Evolutionary conservation across 1,139 yeast species (phyloP).

Genomic region (Hemisphaericaspora xylanilytica): DNA sequence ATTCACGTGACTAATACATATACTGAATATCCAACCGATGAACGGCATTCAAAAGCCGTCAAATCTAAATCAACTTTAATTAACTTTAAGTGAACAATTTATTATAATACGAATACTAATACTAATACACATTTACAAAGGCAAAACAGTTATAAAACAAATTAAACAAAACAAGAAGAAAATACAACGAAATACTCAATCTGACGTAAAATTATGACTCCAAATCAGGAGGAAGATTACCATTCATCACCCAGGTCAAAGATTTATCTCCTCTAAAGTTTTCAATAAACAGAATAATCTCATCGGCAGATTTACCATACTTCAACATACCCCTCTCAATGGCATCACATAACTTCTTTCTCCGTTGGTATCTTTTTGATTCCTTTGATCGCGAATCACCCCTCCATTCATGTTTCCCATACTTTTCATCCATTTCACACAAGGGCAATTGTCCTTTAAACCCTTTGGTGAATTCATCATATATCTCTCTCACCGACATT

Average conservation of each 20-base stretch:
- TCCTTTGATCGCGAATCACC: conserved; percentile 51
- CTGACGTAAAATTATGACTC: conserved; percentile 4
- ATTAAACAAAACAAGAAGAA: not conserved
- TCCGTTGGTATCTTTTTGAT: conserved; percentile 44
- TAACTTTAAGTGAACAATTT: too few species aligned
- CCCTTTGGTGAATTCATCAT: conserved; percentile 48
- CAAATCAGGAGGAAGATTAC: conserved; percentile 43
- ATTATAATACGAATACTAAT: not conserved
- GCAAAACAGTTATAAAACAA: not conserved
- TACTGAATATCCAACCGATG: too few species aligned
- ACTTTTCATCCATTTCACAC: conserved; percentile 43
- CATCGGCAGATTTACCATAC: conserved; percentile 44
- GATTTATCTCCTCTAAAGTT: conserved; percentile 45
- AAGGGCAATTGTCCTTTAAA: conserved; percentile 47
- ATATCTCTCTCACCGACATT: conserved; percentile 45
- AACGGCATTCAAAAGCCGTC: too few species aligned
- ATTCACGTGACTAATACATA: too few species aligned
- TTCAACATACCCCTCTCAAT: conserved; percentile 42
- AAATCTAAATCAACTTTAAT: too few species aligned
- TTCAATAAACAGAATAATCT: conserved; percentile 42
- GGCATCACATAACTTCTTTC: conserved; percentile 47
- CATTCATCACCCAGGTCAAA: conserved; percentile 52
- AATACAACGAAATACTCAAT: not conserved
- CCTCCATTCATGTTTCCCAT: conserved; percentile 48
- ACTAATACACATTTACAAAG: not conserved